These are phyloP conservation scores for Coemansia sp. DNA, from an alignment of 192 early-diverging fungal genomes.

Conservation along the genomic window DNA sequence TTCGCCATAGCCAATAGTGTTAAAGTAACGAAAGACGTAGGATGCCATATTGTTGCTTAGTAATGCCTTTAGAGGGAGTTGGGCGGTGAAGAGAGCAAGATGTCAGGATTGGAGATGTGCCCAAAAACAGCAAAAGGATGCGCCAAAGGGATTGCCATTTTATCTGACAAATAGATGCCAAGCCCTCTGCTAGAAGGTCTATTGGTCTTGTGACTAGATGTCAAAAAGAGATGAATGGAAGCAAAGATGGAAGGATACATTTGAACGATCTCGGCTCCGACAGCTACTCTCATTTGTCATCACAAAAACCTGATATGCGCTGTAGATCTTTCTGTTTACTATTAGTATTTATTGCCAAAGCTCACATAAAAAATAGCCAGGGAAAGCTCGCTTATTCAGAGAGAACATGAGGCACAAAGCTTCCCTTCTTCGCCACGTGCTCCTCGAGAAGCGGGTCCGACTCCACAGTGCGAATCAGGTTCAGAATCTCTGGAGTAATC, in stretches of 20 bases:
- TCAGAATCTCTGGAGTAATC: no score
- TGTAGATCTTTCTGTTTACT: background rate
- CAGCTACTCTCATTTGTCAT: background rate
- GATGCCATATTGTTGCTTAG: background rate
- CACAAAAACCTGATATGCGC: background rate
- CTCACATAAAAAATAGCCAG: background rate
- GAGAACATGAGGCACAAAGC: background rate
- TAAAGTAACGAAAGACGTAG: conserved; percentile 43
- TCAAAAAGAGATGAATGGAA: background rate
- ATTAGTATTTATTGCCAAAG: no score
- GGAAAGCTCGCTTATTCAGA: background rate
- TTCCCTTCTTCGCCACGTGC: no score
- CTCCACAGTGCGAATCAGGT: no score
- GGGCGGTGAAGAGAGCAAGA: background rate
- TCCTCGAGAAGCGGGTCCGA: no score
- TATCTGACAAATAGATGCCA: background rate
- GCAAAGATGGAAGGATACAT: background rate
- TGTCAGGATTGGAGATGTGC: background rate
- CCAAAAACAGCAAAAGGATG: background rate
- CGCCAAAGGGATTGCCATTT: background rate
- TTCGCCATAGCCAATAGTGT: conserved; percentile 25
- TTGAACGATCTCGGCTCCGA: background rate
- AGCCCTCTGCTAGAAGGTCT: background rate
- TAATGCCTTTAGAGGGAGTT: background rate
- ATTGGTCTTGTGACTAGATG: background rate